phyloP scores from a whole-genome alignment of 1,284 basidiomycete genomes.

The Sanghuangporus baumii region DNA sequence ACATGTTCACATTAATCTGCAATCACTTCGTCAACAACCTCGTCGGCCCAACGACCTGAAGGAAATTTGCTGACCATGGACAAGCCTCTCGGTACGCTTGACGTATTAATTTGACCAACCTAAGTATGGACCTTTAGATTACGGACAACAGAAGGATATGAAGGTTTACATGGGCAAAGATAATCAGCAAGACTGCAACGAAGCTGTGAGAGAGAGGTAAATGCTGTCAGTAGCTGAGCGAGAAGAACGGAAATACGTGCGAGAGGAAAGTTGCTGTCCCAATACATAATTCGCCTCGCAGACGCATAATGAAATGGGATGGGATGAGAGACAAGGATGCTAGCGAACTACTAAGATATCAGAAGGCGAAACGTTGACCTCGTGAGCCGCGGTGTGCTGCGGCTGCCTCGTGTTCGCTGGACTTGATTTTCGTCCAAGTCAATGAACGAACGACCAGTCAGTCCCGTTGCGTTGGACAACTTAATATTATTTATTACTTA shows the following conservation, averaged over 20 bases:
- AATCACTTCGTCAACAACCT: background rate
- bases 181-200: constrained; percentile 60
- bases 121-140: constrained; percentile 26
- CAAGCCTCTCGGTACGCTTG: constrained; percentile 61
- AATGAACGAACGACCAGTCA: background rate
- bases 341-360: background rate
- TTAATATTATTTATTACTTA: background rate
- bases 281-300: constrained; percentile 22
- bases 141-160: constrained; percentile 10
- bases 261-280: constrained; percentile 19
- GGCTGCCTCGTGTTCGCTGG: background rate
- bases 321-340: background rate
- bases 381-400: background rate
- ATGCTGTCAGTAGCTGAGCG: background rate
- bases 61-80: constrained; percentile 50
- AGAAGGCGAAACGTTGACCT: background rate
- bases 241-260: constrained; percentile 13
- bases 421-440: background rate
- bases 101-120: constrained; percentile 79
- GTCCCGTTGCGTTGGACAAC: background rate
- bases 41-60: background rate
- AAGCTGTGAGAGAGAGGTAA: constrained; percentile 37
- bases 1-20: constrained; percentile 64
- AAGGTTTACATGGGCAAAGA: constrained; percentile 68
- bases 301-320: constrained; percentile 9